A percentile compares a stretch with the other conserved stretches of the same genome.
Evolutionary conservation across 805 yeast species (phyloP).

Genomic region (Metschnikowia cubensis): DNA sequence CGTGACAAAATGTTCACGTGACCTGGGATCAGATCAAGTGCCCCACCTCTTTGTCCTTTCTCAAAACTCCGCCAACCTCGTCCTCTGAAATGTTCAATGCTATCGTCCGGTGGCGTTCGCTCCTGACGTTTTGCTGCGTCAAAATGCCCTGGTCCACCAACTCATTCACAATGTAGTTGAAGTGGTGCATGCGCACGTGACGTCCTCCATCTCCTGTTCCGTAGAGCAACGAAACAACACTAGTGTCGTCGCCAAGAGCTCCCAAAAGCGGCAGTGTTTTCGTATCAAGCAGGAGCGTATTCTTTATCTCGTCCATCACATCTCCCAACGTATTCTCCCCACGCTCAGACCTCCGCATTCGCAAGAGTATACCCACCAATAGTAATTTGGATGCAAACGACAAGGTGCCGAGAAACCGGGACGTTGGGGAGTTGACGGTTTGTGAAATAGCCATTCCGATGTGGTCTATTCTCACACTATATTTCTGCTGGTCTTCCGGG

Average conservation of each 20-base stretch:
- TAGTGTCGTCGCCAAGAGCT: slow-evolving; percentile 12
- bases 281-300: slow-evolving; percentile 42
- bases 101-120: slow-evolving; percentile 64
- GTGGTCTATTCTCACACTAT: slow-evolving; percentile 65
- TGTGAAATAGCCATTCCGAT: slow-evolving; percentile 77
- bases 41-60: slow-evolving; percentile 40
- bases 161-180: slow-evolving; percentile 60
- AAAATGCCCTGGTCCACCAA: slow-evolving; percentile 77
- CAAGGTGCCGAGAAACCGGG: slow-evolving; percentile 52
- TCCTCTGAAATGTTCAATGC: slow-evolving; percentile 68
- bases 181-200: slow-evolving; percentile 50
- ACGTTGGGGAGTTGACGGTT: slow-evolving; percentile 70
- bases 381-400: slow-evolving; percentile 70
- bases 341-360: slow-evolving; percentile 62
- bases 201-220: slow-evolving; percentile 9
- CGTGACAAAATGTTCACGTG: too few species aligned
- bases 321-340: slow-evolving; percentile 75
- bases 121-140: slow-evolving; percentile 59
- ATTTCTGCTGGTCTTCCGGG: slow-evolving; percentile 33
- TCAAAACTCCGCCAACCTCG: slow-evolving; percentile 59
- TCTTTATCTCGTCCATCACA: slow-evolving; percentile 69
- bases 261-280: slow-evolving; percentile 18
- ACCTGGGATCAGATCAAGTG: slow-evolving; percentile 13
- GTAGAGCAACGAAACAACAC: slow-evolving; percentile 24
- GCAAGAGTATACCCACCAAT: slow-evolving; percentile 60